These are phyloP conservation scores for Gnaphalium uliginosum DNA, from an alignment of 129 eudicot species.

Conservation along the genomic window DNA sequence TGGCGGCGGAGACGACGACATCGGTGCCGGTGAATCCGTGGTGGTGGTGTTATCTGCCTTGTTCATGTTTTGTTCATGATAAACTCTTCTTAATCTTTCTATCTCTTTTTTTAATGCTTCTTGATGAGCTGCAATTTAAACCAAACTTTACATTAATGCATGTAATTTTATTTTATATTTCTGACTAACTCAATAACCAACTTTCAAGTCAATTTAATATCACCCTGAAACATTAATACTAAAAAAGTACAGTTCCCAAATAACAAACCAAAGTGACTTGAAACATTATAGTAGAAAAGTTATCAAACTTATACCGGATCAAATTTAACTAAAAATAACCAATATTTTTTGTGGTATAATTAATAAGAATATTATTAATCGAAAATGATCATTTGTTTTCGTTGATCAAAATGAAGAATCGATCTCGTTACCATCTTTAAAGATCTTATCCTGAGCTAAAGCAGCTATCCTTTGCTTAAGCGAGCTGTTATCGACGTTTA, in stretches of 20 bases:
- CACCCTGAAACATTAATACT: neutral
- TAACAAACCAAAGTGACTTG: neutral
- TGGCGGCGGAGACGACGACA: slow-evolving; percentile 19
- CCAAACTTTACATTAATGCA: neutral
- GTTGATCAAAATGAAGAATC: neutral
- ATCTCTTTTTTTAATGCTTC: slow-evolving; percentile 38
- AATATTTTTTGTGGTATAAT: too few species aligned
- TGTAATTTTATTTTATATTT: neutral
- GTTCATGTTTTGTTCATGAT: slow-evolving; percentile 39
- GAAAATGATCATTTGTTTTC: neutral
- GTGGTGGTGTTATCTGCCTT: slow-evolving; percentile 19
- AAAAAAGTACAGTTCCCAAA: neutral
- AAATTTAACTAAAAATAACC: neutral
- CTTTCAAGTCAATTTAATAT: neutral
- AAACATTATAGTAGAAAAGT: neutral
- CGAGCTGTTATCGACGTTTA: slow-evolving; percentile 85
- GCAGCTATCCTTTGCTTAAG: slow-evolving; percentile 89
- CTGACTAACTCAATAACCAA: neutral
- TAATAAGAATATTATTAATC: too few species aligned
- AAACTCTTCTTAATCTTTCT: slow-evolving; percentile 35
- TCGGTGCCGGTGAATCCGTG: slow-evolving; percentile 9
- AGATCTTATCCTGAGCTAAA: slow-evolving; percentile 84
- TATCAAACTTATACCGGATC: neutral
- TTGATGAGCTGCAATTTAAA: slow-evolving; percentile 37
- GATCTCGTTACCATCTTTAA: slow-evolving; percentile 60